These are phyloP conservation scores for Cyclotella distinguenda DNA, from an alignment of 108 stramenopile genomes.

Conservation along the genomic window DNA sequence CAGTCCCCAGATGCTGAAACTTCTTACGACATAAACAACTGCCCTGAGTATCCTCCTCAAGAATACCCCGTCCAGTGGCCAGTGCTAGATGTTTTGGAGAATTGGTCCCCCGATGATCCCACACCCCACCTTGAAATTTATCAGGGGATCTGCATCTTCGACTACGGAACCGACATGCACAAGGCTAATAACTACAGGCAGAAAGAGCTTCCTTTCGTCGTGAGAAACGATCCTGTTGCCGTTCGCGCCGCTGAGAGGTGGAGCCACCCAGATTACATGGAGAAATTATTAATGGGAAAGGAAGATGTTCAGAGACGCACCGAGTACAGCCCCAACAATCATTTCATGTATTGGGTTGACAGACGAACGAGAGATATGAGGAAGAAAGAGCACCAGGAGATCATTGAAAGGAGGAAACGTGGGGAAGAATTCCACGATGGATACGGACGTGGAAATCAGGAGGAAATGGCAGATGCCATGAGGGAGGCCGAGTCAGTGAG, in stretches of 20 bases:
- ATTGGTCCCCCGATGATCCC: slow-evolving; percentile 72
- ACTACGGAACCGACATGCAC: slow-evolving; percentile 74
- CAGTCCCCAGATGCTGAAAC: slow-evolving; percentile 23
- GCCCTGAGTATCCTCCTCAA: slow-evolving; percentile 71
- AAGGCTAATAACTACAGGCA: slow-evolving; percentile 86
- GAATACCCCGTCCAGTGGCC: slow-evolving; percentile 82
- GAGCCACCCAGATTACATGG: slow-evolving; percentile 80
- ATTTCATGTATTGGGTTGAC: slow-evolving; percentile 95
- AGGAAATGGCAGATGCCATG: slow-evolving; percentile 29
- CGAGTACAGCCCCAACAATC: slow-evolving; percentile 85
- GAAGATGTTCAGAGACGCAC: slow-evolving; percentile 63
- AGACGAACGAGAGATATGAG: slow-evolving; percentile 35
- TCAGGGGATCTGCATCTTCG: slow-evolving; percentile 83
- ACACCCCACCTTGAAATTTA: slow-evolving; percentile 47
- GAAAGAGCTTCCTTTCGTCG: slow-evolving; percentile 94
- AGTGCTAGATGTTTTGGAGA: slow-evolving; percentile 61
- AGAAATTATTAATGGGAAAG: slow-evolving; percentile 59
- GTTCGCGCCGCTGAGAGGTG: slow-evolving; percentile 81
- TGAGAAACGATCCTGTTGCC: slow-evolving; percentile 90
- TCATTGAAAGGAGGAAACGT: slow-evolving; percentile 10
- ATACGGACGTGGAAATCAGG: slow-evolving; percentile 44
- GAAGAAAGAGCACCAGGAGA: slow-evolving; percentile 17
- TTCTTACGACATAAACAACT: slow-evolving; percentile 69
- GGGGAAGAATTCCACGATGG: slow-evolving; percentile 39
- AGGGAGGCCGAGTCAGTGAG: slow-evolving; percentile 21